Evolutionary conservation across 169 alveolate species (phyloP), one percentile per base, ranked within the genome.

Genomic region (Amoebophrya sp.): DNA sequence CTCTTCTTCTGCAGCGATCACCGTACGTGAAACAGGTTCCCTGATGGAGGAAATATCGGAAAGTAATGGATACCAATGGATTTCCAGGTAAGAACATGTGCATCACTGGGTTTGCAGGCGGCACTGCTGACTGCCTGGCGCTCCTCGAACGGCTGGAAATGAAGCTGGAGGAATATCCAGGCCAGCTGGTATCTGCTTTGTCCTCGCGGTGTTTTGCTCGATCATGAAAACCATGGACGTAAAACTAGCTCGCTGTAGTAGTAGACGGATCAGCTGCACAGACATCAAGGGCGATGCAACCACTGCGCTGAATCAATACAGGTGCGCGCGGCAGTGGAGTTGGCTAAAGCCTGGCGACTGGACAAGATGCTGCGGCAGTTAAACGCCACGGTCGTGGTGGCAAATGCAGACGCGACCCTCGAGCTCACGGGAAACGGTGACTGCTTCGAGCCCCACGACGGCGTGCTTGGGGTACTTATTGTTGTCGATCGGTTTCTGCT

Each of bases 71-170:
- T n/a, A n/a, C n/a, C n/a, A n/a, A n/a, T n/a, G n/a, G n/a, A n/a
- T n/a, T 58, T 2, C 34, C 0, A 58, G 78, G 78, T 58, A 58
- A 58, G 34, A 58, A 58, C 34, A 13, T 58, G 34, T 58, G 90
- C 40, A 29, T 70, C 34, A 70, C 42, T 41, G 40, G 50, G 1
- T 23, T 42, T 41, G 70, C 70, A 41, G 96, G 96, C 29, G 94
- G 95, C n/a, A 95, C 96, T 58, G 96, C 96, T 10, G 96, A 95
- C 70, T 94, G 96, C 89, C 92, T 95, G 42, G 95, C 96, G n/a
- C 87, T 95, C 88, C 40, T 95, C 40, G 96, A 95, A 41, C 91
- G 93, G 89, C 93, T 95, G 23, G 96, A 95, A 41, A 94, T 94
- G 88, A 95, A 95, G 48, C 90, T 88, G n/a, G 90, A 88, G 90